Evolutionary conservation across 225 moss, liverwort and hornwort species (phyloP).

Genomic region (Antitrichia curtipendula): DNA sequence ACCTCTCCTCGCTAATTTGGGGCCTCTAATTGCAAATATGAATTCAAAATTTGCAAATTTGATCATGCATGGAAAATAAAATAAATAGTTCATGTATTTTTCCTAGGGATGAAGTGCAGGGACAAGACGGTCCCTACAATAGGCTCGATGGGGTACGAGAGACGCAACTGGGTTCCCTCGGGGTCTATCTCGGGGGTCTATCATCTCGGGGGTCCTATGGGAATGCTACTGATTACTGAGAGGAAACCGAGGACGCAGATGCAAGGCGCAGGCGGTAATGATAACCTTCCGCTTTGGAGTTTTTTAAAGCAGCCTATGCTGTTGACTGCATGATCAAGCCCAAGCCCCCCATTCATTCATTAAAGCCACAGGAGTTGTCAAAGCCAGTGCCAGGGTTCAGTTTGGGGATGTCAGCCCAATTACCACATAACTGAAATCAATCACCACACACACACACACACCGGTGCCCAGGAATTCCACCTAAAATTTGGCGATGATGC

Average conservation of each 20-base stretch:
- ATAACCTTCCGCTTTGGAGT: not conserved
- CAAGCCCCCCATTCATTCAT: not conserved
- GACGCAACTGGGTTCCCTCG: too few species aligned
- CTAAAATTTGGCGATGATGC: not conserved
- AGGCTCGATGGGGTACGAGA: too few species aligned
- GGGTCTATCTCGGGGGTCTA: not conserved
- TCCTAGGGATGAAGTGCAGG: too few species aligned
- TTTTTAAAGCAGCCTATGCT: constrained; percentile 13
- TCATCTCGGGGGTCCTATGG: too few species aligned
- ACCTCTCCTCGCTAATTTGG: too few species aligned
- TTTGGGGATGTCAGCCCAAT: not conserved
- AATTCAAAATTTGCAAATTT: too few species aligned
- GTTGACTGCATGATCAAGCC: constrained; percentile 27
- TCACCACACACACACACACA: too few species aligned
- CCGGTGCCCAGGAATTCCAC: too few species aligned
- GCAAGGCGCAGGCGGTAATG: not conserved
- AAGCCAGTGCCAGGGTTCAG: constrained; percentile 4
- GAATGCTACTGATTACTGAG: fast-evolving
- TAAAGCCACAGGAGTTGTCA: constrained; percentile 10
- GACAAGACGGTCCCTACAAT: too few species aligned
- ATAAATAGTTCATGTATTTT: too few species aligned
- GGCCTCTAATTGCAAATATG: too few species aligned
- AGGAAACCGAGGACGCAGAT: not conserved
- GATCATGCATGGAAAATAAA: too few species aligned
- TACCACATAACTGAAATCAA: not conserved